Percentiles rank a stretch among this genome's conserved stretches.
phyloP scores from a whole-genome alignment of 352 stramenopile genomes.

The Phytopythium montanum region DNA sequence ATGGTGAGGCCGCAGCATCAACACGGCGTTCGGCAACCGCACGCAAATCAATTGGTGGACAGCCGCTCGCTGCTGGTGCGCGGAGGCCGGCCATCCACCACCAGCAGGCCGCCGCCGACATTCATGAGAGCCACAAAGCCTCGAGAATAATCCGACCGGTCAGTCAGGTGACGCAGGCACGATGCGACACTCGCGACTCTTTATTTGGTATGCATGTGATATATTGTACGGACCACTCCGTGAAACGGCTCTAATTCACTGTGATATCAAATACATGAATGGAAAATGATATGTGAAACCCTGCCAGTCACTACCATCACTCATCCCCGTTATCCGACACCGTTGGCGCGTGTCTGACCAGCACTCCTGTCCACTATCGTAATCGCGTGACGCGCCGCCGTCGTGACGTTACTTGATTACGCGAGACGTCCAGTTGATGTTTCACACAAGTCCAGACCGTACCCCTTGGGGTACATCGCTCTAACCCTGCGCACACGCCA shows the following conservation, averaged over 20 bases:
- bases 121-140: background rate
- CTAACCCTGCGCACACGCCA: too few species aligned
- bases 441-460: too few species aligned
- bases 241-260: background rate
- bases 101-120: too few species aligned
- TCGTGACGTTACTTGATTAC: conserved; percentile 1
- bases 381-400: background rate
- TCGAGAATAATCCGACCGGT: background rate
- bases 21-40: background rate
- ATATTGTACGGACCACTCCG: background rate
- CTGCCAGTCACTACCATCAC: conserved; percentile 2
- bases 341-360: background rate
- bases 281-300: too few species aligned
- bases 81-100: background rate
- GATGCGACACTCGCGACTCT: background rate
- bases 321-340: background rate
- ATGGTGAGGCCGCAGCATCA: background rate
- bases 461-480: too few species aligned
- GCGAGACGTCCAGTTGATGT: background rate
- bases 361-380: background rate
- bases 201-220: background rate
- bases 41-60: background rate
- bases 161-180: background rate
- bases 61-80: background rate
- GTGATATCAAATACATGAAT: background rate